Evolutionary conservation across 805 yeast genomes (phyloP).

Genomic region (Yamadazyma paraphyllophila): DNA sequence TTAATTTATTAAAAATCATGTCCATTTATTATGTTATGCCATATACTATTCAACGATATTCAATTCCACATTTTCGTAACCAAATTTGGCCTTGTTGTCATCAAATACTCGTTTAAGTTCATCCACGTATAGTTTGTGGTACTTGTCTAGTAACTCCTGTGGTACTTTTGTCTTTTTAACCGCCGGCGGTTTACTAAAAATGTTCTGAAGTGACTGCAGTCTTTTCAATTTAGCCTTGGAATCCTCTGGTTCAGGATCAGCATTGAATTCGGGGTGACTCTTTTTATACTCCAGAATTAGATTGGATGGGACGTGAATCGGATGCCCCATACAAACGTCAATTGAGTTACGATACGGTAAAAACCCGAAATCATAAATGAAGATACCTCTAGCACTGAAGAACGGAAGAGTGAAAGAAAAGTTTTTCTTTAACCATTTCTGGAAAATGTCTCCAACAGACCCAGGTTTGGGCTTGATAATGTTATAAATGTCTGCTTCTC

Average conservation of each 20-base stretch:
- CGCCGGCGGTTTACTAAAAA: constrained; percentile 22
- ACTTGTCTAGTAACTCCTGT: constrained; percentile 53
- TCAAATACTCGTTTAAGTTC: constrained; percentile 64
- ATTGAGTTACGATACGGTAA: constrained; percentile 83
- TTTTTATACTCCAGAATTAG: constrained; percentile 29
- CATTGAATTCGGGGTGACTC: constrained; percentile 30
- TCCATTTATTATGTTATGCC: no score
- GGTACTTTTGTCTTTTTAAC: constrained; percentile 31
- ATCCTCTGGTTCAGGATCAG: constrained; percentile 1
- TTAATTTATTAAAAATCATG: no score
- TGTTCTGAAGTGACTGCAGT: constrained; percentile 18
- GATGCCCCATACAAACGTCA: constrained; percentile 69
- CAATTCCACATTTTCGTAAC: constrained; percentile 48
- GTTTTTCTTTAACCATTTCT: constrained; percentile 65
- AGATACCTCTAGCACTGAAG: constrained; percentile 87
- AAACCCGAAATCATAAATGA: constrained; percentile 88
- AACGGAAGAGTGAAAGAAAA: constrained; percentile 88
- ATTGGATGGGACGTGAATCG: constrained; percentile 54
- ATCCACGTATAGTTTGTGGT: constrained; percentile 68
- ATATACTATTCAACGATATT: constrained; percentile 36
- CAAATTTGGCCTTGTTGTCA: constrained; percentile 58
- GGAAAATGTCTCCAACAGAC: constrained; percentile 52
- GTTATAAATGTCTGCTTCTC: constrained; percentile 68
- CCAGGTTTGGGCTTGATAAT: constrained; percentile 41
- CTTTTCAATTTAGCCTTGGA: constrained; percentile 1